These are phyloP conservation scores for Picea glauca DNA, from an alignment of 75 land plant species.

Conservation along the genomic window DNA sequence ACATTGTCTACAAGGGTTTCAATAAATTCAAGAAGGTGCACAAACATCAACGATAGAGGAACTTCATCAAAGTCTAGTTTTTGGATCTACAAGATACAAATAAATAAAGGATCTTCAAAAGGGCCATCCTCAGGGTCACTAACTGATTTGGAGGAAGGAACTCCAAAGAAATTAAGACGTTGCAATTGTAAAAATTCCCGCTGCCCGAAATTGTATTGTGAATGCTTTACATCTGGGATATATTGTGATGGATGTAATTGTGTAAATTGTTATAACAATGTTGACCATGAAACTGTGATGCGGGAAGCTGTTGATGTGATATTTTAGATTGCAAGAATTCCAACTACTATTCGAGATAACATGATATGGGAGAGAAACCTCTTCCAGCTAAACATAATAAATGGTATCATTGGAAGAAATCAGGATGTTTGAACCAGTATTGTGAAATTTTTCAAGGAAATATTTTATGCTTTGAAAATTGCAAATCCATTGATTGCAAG, in stretches of 20 bases:
- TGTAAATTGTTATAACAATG: conserved; percentile 80
- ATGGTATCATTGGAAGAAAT: conserved; percentile 97
- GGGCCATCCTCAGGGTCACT: too few species aligned
- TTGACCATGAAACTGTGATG: conserved; percentile 76
- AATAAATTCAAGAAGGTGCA: too few species aligned
- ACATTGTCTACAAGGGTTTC: too few species aligned
- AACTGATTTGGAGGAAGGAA: too few species aligned
- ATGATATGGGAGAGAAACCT: conserved; percentile 64
- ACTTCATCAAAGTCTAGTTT: too few species aligned
- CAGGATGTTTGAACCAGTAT: conserved; percentile 95
- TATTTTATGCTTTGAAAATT: conserved; percentile 94
- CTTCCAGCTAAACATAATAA: conserved; percentile 84
- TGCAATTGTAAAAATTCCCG: too few species aligned
- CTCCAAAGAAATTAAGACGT: too few species aligned
- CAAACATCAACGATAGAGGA: too few species aligned
- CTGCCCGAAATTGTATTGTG: conserved; percentile 47
- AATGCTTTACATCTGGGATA: conserved; percentile 89
- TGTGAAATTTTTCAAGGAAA: conserved; percentile 98
- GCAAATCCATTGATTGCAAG: conserved; percentile 95
- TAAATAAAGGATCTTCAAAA: too few species aligned
- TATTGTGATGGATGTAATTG: conserved; percentile 97
- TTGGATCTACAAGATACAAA: too few species aligned
- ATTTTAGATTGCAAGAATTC: conserved; percentile 86
- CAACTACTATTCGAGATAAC: conserved; percentile 46
- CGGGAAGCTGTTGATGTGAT: conserved; percentile 81